phyloP scores from a whole-genome alignment of 805 yeast species.

The Teunomyces funiuensis region DNA sequence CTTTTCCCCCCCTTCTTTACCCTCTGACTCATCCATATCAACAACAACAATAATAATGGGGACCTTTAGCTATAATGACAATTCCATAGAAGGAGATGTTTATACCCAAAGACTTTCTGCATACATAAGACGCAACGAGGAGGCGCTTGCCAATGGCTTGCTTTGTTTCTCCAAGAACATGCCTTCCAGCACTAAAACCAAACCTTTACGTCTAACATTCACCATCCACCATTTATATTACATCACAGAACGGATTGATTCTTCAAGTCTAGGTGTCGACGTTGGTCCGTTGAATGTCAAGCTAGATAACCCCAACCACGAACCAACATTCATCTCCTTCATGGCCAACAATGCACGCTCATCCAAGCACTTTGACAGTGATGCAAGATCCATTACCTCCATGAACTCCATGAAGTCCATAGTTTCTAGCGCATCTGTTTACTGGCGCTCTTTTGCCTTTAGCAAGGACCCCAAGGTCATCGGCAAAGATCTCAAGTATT shows the following conservation, averaged over 20 bases:
- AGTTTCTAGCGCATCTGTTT: slow-evolving; percentile 41
- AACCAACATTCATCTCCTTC: slow-evolving; percentile 56
- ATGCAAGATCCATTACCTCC: slow-evolving; percentile 52
- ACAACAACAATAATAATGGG: slow-evolving; percentile 12
- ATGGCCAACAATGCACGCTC: slow-evolving; percentile 54
- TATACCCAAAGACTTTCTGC: slow-evolving; percentile 54
- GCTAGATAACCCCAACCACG: slow-evolving; percentile 56
- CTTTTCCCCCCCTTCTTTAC: not conserved
- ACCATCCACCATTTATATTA: slow-evolving; percentile 66
- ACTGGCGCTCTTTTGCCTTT: slow-evolving; percentile 38
- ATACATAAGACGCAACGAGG: slow-evolving; percentile 55
- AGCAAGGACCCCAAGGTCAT: slow-evolving; percentile 44
- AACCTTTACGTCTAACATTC: slow-evolving; percentile 56
- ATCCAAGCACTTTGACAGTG: slow-evolving; percentile 41
- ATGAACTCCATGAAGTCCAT: slow-evolving; percentile 57
- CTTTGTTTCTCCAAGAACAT: slow-evolving; percentile 49
- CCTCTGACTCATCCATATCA: not conserved
- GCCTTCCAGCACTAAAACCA: slow-evolving; percentile 26
- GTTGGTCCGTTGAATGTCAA: slow-evolving; percentile 65
- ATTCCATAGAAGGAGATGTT: slow-evolving; percentile 54
- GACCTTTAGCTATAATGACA: slow-evolving; percentile 29
- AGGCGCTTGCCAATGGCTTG: slow-evolving; percentile 58
- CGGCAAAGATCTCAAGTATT: slow-evolving; percentile 53
- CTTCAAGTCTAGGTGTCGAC: slow-evolving; percentile 43
- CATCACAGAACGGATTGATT: slow-evolving; percentile 57